A percentile compares a stretch with the other conserved stretches of the same genome.
phyloP scores from a whole-genome alignment of 2,329 filamentous ascomycete genomes.

The Pyrenophora tritici-repentis region DNA sequence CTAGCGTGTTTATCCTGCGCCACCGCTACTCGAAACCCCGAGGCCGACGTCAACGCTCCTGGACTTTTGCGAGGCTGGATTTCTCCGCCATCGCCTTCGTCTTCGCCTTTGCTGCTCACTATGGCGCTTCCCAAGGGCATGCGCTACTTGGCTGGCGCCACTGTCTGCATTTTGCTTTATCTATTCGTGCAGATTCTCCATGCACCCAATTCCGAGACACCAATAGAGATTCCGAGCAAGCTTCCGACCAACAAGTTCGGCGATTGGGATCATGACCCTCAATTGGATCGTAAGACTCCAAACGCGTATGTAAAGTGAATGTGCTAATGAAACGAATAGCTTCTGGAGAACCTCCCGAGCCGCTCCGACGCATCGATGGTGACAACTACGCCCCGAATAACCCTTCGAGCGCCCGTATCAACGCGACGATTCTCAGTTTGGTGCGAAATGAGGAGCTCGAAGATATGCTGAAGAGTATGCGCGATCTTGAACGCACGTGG shows the following conservation, averaged over 20 bases:
- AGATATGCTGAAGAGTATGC: slow-evolving; percentile 86
- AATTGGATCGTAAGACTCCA: slow-evolving; percentile 74
- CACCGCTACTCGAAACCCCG: slow-evolving; percentile 7
- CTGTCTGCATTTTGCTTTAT: slow-evolving; percentile 75
- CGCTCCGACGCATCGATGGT: slow-evolving; percentile 69
- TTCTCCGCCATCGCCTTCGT: slow-evolving; percentile 4
- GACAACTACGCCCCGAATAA: slow-evolving; percentile 79
- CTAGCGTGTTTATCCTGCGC: slow-evolving; percentile 12
- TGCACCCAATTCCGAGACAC: slow-evolving; percentile 58
- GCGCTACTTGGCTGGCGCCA: slow-evolving; percentile 74
- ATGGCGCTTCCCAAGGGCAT: slow-evolving; percentile 90
- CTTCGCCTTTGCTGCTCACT: slow-evolving; percentile 33
- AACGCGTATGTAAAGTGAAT: not conserved
- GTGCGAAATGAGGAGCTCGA: slow-evolving; percentile 90
- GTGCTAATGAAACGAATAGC: slow-evolving; percentile 55
- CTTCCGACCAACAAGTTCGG: slow-evolving; percentile 51
- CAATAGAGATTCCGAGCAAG: slow-evolving; percentile 43
- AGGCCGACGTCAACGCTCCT: slow-evolving; percentile 5
- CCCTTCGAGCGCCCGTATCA: slow-evolving; percentile 79
- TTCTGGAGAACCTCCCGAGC: slow-evolving; percentile 80
- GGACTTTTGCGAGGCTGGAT: slow-evolving; percentile 14
- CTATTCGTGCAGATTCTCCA: slow-evolving; percentile 77
- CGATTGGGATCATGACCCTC: slow-evolving; percentile 78
- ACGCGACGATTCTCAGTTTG: slow-evolving; percentile 87
- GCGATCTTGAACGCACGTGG: slow-evolving; percentile 91